phyloP scores from a whole-genome alignment of 495 filamentous ascomycete genomes.

The Xylaria nigripes region DNA sequence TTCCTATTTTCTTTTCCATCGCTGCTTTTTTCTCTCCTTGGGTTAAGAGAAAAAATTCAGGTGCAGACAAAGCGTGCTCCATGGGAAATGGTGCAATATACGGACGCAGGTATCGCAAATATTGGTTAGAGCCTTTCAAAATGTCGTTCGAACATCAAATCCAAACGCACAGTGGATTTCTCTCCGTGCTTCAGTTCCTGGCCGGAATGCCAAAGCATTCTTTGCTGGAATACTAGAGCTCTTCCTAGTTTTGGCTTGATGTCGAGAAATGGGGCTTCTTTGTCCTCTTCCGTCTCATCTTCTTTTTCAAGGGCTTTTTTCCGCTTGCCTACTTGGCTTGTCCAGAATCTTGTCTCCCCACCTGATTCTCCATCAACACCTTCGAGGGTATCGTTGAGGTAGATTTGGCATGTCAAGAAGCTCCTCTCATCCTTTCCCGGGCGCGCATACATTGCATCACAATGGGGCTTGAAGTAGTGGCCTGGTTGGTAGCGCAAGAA shows the following conservation, averaged over 20 bases:
- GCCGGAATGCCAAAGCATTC: conserved; percentile 58
- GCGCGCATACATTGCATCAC: conserved; percentile 56
- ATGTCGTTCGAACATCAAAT: conserved; percentile 59
- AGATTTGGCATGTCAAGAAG: conserved; percentile 59
- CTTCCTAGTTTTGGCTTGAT: conserved; percentile 63
- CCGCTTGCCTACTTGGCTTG: conserved; percentile 16
- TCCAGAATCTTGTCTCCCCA: conserved; percentile 46
- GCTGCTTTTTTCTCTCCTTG: neutral
- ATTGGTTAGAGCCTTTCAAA: conserved; percentile 16
- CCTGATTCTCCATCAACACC: conserved; percentile 35
- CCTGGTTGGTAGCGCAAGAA: conserved; percentile 72
- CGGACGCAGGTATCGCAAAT: too few species aligned
- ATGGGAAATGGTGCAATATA: neutral
- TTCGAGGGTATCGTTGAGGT: conserved; percentile 46
- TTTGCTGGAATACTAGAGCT: conserved; percentile 72
- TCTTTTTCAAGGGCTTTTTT: conserved; percentile 19
- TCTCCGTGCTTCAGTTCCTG: conserved; percentile 63
- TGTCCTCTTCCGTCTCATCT: conserved; percentile 9
- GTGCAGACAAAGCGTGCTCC: neutral
- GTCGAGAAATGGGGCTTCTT: conserved; percentile 63
- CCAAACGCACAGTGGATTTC: conserved; percentile 71
- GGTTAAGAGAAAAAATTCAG: neutral
- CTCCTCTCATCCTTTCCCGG: conserved; percentile 45
- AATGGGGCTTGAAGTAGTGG: conserved; percentile 71
- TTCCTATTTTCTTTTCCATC: too few species aligned